Evolutionary conservation across 176 grass and related monocot species (phyloP), one percentile per base, ranked within the genome.

Genomic region (Paspalum vaginatum): DNA sequence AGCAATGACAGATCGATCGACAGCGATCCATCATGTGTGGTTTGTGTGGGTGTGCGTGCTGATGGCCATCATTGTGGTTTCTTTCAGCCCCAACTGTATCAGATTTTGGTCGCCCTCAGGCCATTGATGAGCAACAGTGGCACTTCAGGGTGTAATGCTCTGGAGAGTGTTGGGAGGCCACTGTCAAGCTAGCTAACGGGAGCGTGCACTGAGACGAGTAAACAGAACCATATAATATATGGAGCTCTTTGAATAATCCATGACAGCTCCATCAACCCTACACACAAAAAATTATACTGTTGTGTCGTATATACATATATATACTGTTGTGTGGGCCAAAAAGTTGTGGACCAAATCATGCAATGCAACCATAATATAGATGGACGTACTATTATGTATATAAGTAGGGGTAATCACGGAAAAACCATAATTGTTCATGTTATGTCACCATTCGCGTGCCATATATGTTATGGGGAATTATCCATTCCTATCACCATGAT

Each of bases 91-190:
- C 78, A 83, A n/a, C 75, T 12, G 61, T 62, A 79, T 79, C 65
- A 69, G 69, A 88, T 88, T 84, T 75, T 38, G 76, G 69, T 80
- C 76, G 45, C 50, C 40, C 37, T 84, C 53, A 20, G 53, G 58
- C 66, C 56, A 85, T 79, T 79, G 48, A 70, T 61, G 24, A 39
- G 16, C 46, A 70, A 78, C 83, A 79, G 64, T 52, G 70, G 47
- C 69, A 45, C 76, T 20, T 65, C 47, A 13, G 75, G 61, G 4
- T 68, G 75, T 46, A 25, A 74, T 80, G 81, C 21, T 88, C 49
- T 80, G 44, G 4, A 25, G 75, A 61, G 81, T 79, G 76, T 84
- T 84, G 86, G 61, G 44, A 84, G 21, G 81, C 60, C 86, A 60
- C 68, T 79, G 42, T 83, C 50, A 77, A n/a, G 7, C 9, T 68